These are phyloP conservation scores for Phytopythium delawarense DNA, from an alignment of 352 stramenopile genomes.

Conservation along the genomic window DNA sequence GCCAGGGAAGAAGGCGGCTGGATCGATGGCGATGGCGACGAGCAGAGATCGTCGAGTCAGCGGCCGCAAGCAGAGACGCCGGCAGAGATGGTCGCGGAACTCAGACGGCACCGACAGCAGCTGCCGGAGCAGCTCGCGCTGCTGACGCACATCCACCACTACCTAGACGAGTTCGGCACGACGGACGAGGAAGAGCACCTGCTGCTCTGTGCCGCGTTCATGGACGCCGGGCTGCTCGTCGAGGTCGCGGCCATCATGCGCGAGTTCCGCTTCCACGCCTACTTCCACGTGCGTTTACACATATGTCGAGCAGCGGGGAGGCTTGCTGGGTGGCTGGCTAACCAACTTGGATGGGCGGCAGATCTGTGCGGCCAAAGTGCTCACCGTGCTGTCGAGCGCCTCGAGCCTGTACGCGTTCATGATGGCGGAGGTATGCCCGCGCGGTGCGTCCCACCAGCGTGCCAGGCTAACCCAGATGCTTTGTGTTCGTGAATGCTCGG, in stretches of 20 bases:
- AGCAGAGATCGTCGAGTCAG: neutral
- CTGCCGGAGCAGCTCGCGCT: slow-evolving; percentile 34
- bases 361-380: slow-evolving; percentile 35
- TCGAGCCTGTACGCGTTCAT: slow-evolving; percentile 52
- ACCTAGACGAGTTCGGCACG: slow-evolving; percentile 19
- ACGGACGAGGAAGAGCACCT: slow-evolving; percentile 21
- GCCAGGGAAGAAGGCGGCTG: neutral
- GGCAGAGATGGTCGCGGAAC: slow-evolving; percentile 23
- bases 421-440: slow-evolving; percentile 41
- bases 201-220: slow-evolving; percentile 32
- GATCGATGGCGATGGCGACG: neutral
- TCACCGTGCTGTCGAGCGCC: slow-evolving; percentile 38
- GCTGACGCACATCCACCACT: slow-evolving; percentile 28
- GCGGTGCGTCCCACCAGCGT: neutral
- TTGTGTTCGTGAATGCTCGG: neutral
- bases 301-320: neutral
- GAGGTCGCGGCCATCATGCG: slow-evolving; percentile 38
- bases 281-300: slow-evolving; percentile 30
- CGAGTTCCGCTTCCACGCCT: slow-evolving; percentile 64
- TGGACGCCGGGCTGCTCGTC: slow-evolving; percentile 34
- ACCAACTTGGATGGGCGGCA: slow-evolving; percentile 6
- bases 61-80: slow-evolving; percentile 8
- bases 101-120: slow-evolving; percentile 34
- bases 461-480: neutral
- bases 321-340: neutral